Percentiles rank a stretch among this genome's conserved stretches.
Conservation (phyloP, 352 stramenopile species). For the Globisporangium viniferum region DNA sequence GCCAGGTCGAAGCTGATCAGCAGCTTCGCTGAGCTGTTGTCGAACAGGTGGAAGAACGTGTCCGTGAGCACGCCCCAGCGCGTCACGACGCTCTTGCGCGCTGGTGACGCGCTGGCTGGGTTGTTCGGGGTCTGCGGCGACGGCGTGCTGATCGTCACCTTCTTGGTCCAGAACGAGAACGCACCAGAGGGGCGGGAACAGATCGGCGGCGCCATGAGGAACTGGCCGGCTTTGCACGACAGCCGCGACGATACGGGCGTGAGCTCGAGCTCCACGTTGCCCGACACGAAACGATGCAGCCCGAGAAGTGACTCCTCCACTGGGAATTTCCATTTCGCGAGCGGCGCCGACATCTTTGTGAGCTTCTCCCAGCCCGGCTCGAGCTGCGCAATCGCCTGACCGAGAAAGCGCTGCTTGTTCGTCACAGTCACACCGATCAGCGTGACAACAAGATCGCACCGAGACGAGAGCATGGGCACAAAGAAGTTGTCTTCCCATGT, state of each 20-base stretch:
- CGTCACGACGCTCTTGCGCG: constrained; percentile 57
- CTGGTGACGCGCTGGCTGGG: constrained; percentile 40
- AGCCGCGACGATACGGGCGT: constrained; percentile 54
- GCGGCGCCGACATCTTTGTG: constrained; percentile 31
- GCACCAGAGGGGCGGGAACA: constrained; percentile 34
- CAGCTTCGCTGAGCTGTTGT: constrained; percentile 70
- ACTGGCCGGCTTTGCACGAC: constrained; percentile 73
- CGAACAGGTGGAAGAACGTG: constrained; percentile 76
- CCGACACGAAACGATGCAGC: constrained; percentile 61
- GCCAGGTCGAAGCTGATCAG: constrained; percentile 68
- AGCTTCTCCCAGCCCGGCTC: constrained; percentile 62
- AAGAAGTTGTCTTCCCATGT: constrained; percentile 70
- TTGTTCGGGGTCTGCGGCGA: constrained; percentile 42
- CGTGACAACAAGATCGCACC: constrained; percentile 78
- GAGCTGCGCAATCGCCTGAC: constrained; percentile 56
- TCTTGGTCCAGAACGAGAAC: constrained; percentile 67
- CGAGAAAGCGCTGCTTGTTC: constrained; percentile 56
- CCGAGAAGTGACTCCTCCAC: constrained; percentile 67
- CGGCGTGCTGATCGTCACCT: constrained; percentile 35
- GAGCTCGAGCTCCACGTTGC: constrained; percentile 55
- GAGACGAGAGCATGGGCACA: constrained; percentile 76
- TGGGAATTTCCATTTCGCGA: constrained; percentile 81
- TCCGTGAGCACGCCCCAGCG: constrained; percentile 80
- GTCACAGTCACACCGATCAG: constrained; percentile 63
- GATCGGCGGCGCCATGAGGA: constrained; percentile 56